phyloP scores from a whole-genome alignment of 768 basidiomycete genomes.

The Pisolithus microcarpus region DNA sequence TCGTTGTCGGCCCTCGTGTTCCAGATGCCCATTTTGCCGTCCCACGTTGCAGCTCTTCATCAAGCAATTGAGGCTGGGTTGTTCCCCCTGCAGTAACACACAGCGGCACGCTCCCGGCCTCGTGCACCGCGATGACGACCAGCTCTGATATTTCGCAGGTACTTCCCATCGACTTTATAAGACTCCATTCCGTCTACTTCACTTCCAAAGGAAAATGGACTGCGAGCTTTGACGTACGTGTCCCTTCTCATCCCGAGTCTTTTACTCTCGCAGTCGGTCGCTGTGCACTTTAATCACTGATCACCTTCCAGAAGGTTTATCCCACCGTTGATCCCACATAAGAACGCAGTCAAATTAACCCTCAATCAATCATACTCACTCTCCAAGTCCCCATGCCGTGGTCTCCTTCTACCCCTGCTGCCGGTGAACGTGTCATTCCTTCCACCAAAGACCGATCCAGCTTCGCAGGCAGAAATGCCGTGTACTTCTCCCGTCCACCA shows the following conservation, averaged over 20 bases:
- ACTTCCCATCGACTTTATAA: conserved; percentile 21
- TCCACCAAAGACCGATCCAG: conserved; percentile 15
- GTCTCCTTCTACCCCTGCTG: conserved; percentile 11
- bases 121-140: conserved; percentile 47
- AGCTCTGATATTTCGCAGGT: conserved; percentile 34
- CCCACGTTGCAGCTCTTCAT: conserved; percentile 79
- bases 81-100: conserved; percentile 37
- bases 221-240: conserved; percentile 12
- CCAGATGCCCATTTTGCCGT: conserved; percentile 41
- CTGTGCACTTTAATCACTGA: not conserved
- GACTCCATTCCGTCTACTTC: conserved; percentile 1
- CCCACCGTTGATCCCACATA: conserved; percentile 6
- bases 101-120: conserved; percentile 58
- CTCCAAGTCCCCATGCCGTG: conserved; percentile 21
- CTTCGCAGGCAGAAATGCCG: conserved; percentile 8
- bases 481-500: conserved; percentile 13
- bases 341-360: conserved; percentile 5
- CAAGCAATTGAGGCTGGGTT: conserved; percentile 53
- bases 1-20: conserved; percentile 66
- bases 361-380: conserved; percentile 18
- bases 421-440: conserved; percentile 13
- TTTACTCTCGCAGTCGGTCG: not conserved
- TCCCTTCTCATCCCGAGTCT: not conserved
- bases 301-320: not conserved
- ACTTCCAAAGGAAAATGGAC: conserved; percentile 10